Conservation (phyloP, 176 grass and related monocot genomes). For the Zoysia japonica region DNA sequence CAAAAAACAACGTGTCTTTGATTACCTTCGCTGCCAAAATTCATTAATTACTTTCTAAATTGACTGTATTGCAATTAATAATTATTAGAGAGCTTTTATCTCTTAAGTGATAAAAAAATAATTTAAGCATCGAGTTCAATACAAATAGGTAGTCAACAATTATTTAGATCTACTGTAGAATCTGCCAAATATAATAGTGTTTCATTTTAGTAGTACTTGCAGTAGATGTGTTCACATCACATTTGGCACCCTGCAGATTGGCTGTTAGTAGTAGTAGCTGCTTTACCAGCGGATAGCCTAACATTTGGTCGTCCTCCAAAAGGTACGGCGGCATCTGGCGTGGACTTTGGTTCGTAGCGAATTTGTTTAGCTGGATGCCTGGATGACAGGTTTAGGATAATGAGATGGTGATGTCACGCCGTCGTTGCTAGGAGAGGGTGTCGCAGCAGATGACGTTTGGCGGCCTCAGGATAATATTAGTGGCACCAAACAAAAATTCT, state of each 20-base stretch:
- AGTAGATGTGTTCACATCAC: constrained; percentile 21
- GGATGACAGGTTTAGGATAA: no score
- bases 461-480: neutral
- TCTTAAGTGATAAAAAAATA: no score
- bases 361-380: constrained; percentile 1
- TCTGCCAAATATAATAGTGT: no score
- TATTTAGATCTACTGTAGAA: no score
- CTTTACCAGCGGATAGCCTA: neutral
- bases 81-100: no score
- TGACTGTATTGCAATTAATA: no score
- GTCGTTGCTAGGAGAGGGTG: neutral
- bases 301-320: constrained; percentile 24
- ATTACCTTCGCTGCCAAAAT: no score
- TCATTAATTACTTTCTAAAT: no score
- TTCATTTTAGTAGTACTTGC: neutral
- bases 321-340: neutral
- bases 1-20: no score
- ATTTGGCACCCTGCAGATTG: constrained; percentile 14
- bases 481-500: neutral
- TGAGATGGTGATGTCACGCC: neutral
- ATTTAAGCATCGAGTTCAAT: no score
- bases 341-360: constrained; percentile 14
- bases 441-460: neutral
- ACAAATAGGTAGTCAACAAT: no score
- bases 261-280: neutral